phyloP scores from a whole-genome alignment of 306 rosid genomes.

The Quercus berberidifolia region DNA sequence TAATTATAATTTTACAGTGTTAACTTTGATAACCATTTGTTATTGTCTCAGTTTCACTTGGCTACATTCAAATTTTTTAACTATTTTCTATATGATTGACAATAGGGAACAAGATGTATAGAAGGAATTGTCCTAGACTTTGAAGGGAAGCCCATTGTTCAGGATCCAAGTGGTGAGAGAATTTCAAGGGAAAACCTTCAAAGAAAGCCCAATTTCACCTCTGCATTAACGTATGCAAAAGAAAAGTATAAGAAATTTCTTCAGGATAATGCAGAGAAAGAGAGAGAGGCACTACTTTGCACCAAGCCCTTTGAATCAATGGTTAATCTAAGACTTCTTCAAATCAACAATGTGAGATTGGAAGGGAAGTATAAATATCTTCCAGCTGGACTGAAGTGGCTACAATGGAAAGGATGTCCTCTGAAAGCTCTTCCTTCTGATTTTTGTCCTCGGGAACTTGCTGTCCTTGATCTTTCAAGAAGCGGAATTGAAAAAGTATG shows the following conservation, averaged over 20 bases:
- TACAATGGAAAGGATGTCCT: conserved; percentile 68
- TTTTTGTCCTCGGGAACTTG: conserved; percentile 39
- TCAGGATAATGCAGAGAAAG: conserved; percentile 22
- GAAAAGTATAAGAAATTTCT: conserved; percentile 27
- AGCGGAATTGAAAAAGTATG: conserved; percentile 37
- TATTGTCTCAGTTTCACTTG: background rate
- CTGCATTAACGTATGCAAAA: conserved; percentile 25
- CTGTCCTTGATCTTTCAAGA: conserved; percentile 58
- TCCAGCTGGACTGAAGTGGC: conserved; percentile 58
- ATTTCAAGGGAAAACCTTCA: conserved; percentile 19
- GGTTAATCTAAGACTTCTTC: conserved; percentile 48
- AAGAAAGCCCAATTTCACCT: conserved; percentile 18
- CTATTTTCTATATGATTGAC: background rate
- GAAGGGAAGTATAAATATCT: conserved; percentile 38
- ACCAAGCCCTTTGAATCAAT: conserved; percentile 39
- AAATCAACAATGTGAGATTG: conserved; percentile 47
- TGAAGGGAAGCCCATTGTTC: background rate
- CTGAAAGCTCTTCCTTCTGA: conserved; percentile 36
- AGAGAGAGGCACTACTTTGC: conserved; percentile 15
- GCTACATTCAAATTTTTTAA: background rate
- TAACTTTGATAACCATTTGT: background rate
- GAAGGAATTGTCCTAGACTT: conserved; percentile 56
- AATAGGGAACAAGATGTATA: conserved; percentile 35
- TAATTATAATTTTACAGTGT: background rate
- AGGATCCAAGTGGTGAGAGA: conserved; percentile 9